Base-by-base conservation (phyloP, 2,329 filamentous ascomycete species). In the Claviceps arundinis region DNA sequence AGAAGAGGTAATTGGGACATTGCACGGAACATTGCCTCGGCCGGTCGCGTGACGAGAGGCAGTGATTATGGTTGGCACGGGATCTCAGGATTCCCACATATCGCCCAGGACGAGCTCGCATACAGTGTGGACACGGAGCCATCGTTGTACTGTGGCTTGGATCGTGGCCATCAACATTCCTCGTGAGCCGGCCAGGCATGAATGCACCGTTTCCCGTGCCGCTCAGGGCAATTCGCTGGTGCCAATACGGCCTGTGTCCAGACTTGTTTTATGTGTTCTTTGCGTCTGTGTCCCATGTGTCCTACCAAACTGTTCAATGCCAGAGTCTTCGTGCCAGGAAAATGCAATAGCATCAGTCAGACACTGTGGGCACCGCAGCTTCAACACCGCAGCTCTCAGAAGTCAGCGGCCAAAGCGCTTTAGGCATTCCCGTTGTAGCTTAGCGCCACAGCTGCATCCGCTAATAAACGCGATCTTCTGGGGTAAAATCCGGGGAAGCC, bases 401-500 rank as follows among this genome's bases (percentile, higher is more conserved):
- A 19, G 17, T 48, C 37, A 8, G 37, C 43, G 22, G 19, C 38
- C 24, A 16, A 22, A 41, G 41, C 34, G 6, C 40, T 47, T 14
- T 51, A 47, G 17, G 26, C 30, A n/a, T 38, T 40, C 11, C 34
- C 17, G 8, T 48, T 45, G 17, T 26, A 38, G 46, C 16, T 41
- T 50, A 47, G 54, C 56, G 54, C 40, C 26, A 16, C 26, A 14
- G 40, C 52, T 55, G 51, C 46, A 52, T 52, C 55, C 54, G 52
- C 57, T 55, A 54, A 22, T 48, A 34, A 30, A 34, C 34, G 52
- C 50, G 53, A 54, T 54, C 49, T 50, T 55, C 57, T 52, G 58
- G 58, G 58, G 57, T 56, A 55, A 52, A 60, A 57, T 59, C 58
- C 55, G 58, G 58, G 58, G 58, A 60, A 60, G 56, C 58, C 54